Evolutionary conservation across 2,329 filamentous ascomycete genomes (phyloP).

Genomic region (Pyrenophora seminiperda): DNA sequence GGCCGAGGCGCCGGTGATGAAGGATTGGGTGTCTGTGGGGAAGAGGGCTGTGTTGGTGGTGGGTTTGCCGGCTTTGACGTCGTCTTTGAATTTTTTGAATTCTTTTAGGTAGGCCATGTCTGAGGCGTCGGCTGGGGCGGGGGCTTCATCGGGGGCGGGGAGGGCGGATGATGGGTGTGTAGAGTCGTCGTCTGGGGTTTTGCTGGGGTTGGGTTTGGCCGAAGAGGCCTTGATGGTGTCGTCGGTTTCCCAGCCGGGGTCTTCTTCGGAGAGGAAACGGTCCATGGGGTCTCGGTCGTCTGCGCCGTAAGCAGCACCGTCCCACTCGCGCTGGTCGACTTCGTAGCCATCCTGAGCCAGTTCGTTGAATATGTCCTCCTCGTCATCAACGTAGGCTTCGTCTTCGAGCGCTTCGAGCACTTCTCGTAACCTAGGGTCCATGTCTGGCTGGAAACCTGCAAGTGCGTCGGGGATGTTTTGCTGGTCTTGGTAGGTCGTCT

Average conservation of each 20-base stretch:
- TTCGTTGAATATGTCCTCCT: constrained; percentile 81
- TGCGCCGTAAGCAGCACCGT: constrained; percentile 58
- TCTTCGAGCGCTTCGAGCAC: constrained; percentile 93
- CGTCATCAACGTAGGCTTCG: constrained; percentile 86
- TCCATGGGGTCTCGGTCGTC: constrained; percentile 45
- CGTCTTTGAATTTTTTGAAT: constrained; percentile 93
- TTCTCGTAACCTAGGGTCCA: constrained; percentile 91
- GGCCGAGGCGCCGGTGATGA: constrained; percentile 71
- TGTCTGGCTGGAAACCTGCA: constrained; percentile 93
- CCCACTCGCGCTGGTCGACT: constrained; percentile 79
- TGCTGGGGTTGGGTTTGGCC: constrained; percentile 45
- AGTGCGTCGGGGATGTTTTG: constrained; percentile 91
- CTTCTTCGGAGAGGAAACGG: constrained; percentile 60
- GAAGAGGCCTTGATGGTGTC: constrained; percentile 73
- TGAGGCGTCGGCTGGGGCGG: constrained; percentile 48
- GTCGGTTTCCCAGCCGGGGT: constrained; percentile 94
- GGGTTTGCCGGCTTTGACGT: constrained; percentile 58
- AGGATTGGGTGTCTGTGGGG: constrained; percentile 69
- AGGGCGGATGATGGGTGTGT: constrained; percentile 57
- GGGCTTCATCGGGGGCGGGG: constrained; percentile 42
- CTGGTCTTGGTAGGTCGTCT: constrained; percentile 85
- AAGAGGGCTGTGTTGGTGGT: constrained; percentile 54
- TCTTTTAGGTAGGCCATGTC: constrained; percentile 88
- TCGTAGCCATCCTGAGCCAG: constrained; percentile 73
- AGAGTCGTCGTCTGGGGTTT: constrained; percentile 45